Evolutionary conservation across 2,329 filamentous ascomycete genomes (phyloP).

Genomic region (Tolypocladium capitatum): DNA sequence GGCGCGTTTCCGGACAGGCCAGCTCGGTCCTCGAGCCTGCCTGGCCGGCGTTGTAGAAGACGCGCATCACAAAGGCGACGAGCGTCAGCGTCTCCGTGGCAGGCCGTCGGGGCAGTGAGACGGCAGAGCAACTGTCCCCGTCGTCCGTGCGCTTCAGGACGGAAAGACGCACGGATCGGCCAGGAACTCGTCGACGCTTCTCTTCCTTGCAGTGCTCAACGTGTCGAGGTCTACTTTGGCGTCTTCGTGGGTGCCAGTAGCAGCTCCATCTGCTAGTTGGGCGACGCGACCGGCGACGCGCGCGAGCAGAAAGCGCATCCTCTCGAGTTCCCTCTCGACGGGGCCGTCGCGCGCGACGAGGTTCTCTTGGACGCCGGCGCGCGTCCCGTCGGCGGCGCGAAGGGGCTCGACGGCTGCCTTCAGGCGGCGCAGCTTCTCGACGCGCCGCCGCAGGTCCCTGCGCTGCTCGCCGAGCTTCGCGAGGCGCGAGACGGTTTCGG

Average conservation of each 20-base stretch:
- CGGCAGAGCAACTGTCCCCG: not conserved
- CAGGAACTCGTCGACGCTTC: slow-evolving; percentile 28
- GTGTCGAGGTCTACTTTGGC: slow-evolving; percentile 17
- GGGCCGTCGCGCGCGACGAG: slow-evolving; percentile 51
- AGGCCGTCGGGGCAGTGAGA: not conserved
- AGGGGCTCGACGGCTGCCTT: slow-evolving; percentile 34
- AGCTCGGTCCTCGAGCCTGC: not conserved
- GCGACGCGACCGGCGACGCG: slow-evolving; percentile 43
- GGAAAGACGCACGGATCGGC: slow-evolving; percentile 12
- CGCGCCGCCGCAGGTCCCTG: slow-evolving; percentile 20
- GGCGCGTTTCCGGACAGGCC: not conserved
- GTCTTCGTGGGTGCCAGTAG: slow-evolving; percentile 4
- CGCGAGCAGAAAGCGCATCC: slow-evolving; percentile 49
- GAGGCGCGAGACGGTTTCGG: slow-evolving; percentile 34
- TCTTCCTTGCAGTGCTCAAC: slow-evolving; percentile 24
- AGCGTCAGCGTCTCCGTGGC: not conserved
- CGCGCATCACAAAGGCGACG: not conserved
- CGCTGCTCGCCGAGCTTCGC: slow-evolving; percentile 31
- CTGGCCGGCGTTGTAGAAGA: not conserved
- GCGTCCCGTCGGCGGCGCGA: slow-evolving; percentile 10
- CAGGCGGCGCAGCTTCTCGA: slow-evolving; percentile 35
- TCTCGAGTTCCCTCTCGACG: slow-evolving; percentile 52
- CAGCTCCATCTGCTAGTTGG: slow-evolving; percentile 16
- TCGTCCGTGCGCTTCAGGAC: slow-evolving; percentile 2
- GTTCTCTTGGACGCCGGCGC: slow-evolving; percentile 46